Conservation (phyloP, 2,329 filamentous ascomycete genomes). For the Aspergillus japonicus region DNA sequence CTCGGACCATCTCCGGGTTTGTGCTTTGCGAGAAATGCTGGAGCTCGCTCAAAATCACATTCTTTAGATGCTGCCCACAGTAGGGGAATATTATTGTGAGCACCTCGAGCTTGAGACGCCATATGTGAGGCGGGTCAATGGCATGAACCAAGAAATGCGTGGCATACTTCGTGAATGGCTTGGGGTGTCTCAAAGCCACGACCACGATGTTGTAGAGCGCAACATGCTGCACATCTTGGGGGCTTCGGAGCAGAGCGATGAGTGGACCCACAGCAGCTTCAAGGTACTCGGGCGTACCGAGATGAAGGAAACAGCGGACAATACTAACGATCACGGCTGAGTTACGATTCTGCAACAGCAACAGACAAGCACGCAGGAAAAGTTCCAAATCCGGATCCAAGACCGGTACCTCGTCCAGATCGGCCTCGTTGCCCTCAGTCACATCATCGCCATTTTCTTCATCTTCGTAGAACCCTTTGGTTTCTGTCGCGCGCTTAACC, state of each 20-base stretch:
- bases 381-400: constrained; percentile 81
- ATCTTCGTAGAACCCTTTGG: constrained; percentile 74
- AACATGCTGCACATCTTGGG: constrained; percentile 83
- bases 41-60: constrained; percentile 84
- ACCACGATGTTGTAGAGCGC: constrained; percentile 93
- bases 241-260: constrained; percentile 77
- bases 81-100: constrained; percentile 89
- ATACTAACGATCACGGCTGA: constrained; percentile 89
- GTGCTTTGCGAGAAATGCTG: constrained; percentile 83
- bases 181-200: constrained; percentile 74
- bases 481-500: constrained; percentile 51
- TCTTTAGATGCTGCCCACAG: constrained; percentile 71
- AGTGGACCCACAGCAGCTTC: constrained; percentile 76
- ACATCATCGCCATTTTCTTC: constrained; percentile 55
- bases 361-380: constrained; percentile 73
- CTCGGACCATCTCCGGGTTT: constrained; percentile 76
- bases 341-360: constrained; percentile 89
- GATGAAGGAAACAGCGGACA: constrained; percentile 76
- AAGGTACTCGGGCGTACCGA: constrained; percentile 77
- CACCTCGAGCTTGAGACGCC: constrained; percentile 88
- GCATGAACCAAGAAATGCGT: constrained; percentile 85
- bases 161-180: constrained; percentile 81
- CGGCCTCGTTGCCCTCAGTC: constrained; percentile 42
- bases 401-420: constrained; percentile 56
- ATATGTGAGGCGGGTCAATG: constrained; percentile 76